These are phyloP conservation scores for Ganoderma resinaceum DNA, from an alignment of 1,284 basidiomycete species.

Conservation along the genomic window DNA sequence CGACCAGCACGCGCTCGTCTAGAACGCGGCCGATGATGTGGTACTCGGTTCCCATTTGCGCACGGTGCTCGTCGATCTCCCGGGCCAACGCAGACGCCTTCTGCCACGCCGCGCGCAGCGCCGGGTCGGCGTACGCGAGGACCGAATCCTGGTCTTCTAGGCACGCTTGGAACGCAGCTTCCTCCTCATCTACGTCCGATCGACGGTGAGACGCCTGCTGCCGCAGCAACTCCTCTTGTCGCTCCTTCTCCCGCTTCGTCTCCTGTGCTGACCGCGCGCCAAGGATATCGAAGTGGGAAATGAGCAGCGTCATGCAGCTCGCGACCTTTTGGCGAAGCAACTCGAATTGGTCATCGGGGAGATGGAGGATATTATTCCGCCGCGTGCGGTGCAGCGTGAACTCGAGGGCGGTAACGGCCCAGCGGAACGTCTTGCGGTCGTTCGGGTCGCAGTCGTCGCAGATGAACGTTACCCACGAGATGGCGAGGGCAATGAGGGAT, in stretches of 20 bases:
- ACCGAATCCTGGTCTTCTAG: constrained; percentile 44
- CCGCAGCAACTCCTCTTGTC: constrained; percentile 75
- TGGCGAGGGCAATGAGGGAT: constrained; percentile 86
- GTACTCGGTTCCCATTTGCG: constrained; percentile 69
- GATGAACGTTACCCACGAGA: constrained; percentile 98
- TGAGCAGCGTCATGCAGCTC: constrained; percentile 94
- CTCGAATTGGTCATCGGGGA: constrained; percentile 90
- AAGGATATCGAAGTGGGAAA: constrained; percentile 97
- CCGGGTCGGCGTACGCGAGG: constrained; percentile 62
- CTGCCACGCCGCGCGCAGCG: constrained; percentile 78
- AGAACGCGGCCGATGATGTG: constrained; percentile 88
- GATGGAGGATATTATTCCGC: constrained; percentile 89
- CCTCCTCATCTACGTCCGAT: constrained; percentile 54
- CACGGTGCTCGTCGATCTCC: constrained; percentile 62
- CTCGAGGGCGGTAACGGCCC: constrained; percentile 97
- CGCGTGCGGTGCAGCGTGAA: constrained; percentile 92
- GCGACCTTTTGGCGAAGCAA: constrained; percentile 93
- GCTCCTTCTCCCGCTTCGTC: constrained; percentile 90
- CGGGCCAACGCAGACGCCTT: constrained; percentile 56
- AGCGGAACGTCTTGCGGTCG: constrained; percentile 96
- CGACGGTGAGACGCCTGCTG: constrained; percentile 57
- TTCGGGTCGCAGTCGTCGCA: constrained; percentile 98
- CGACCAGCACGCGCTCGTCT: constrained; percentile 90
- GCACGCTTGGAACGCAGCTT: constrained; percentile 47
- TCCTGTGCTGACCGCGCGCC: constrained; percentile 90